Evolutionary conservation across 2,329 filamentous ascomycete species (phyloP), one percentile per base, ranked within the genome.

Genomic region (Diaporthe batatas): DNA sequence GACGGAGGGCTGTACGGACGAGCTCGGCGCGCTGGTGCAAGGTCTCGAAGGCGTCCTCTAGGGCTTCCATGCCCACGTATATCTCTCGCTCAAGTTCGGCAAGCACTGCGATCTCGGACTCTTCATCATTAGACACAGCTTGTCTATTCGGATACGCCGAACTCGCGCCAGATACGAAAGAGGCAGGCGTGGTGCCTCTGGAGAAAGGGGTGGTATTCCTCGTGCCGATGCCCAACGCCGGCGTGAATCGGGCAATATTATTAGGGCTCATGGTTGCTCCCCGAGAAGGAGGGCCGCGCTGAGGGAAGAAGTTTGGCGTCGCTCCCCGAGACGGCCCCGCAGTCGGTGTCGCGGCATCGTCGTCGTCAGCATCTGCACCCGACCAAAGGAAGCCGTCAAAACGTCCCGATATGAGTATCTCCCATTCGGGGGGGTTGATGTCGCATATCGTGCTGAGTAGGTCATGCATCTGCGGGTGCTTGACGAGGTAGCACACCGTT

Each of bases 311-410:
- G 65, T 84, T 86, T 0, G 90, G 90, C 2, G 89, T 91, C 73
- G 82, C 86, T 75, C 83, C 89, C 78, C 86, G 84, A 69, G 86
- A 90, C 69, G 83, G 81, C 42, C 79, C 79, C 68, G 81, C 77
- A 77, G 82, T 64, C 75, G 83, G 71, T 76, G 79, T 78, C 10
- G 79, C 76, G 39, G 78, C 75, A 34, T 81, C 78, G 54, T 87
- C 86, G 34, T 89, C 88, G n/a, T 77, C 80, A n/a, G 67, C 51
- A 69, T 98, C 95, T 8, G 94, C 94, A 29, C 96, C 96, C 57
- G 94, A 97, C 91, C 96, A 97, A 25, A 98, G 87, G 83, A 98
- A 98, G 5, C 96, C 96, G 79, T 98, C 95, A 78, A 98, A 98
- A 36, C 96, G 93, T 36, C 96, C 96, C 0, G 96, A 98, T 6